Evolutionary conservation across 306 rosid species (phyloP), one percentile per base, ranked within the genome.

Genomic region (Mucuna pruriens): DNA sequence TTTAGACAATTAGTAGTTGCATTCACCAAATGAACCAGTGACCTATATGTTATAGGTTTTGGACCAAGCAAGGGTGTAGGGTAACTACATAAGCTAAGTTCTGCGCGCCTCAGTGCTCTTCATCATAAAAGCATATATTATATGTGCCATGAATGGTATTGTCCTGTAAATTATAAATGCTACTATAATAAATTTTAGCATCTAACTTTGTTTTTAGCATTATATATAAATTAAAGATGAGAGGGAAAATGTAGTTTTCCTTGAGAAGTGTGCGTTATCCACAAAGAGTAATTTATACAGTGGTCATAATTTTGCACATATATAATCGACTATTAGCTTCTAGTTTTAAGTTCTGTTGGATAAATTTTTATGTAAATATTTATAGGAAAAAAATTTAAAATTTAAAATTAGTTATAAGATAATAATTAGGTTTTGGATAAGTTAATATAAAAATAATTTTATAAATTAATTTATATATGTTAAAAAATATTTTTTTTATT

Each of bases 1-100:
- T 80, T 80, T 8, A 71, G 69, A 51, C 67, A 10, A 25, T 64
- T 49, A 81, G 36, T 64, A 64, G 23, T 31, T 62, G 16, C 66
- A 69, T 20, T 17, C 75, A 63, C 71, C 75, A 31, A 61, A 60
- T 33, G 17, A 52, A 52, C 68, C 39, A 11, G 4, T 72, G 57
- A 40, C 76, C 79, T 31, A 23, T 49, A 25, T 70, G 31, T 17
- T 31, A 16, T 68, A 83, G 79, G 42, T 20, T 49, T 17, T 61
- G 67, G 54, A 49, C 34, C 80, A 71, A 39, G 62, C 72, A 54
- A 54, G 22, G n/a, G 4, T 58, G 62, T 49, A 70, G 17, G 75
- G 26, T 49, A 76, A 38, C 11, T 39, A 62, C 8, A 23, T 29
- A 34, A 62, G 65, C 54, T 45, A 71, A 7, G 51, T 22, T 26